Conservation (phyloP, 176 grass and related monocot species). For the Bromus sterilis region DNA sequence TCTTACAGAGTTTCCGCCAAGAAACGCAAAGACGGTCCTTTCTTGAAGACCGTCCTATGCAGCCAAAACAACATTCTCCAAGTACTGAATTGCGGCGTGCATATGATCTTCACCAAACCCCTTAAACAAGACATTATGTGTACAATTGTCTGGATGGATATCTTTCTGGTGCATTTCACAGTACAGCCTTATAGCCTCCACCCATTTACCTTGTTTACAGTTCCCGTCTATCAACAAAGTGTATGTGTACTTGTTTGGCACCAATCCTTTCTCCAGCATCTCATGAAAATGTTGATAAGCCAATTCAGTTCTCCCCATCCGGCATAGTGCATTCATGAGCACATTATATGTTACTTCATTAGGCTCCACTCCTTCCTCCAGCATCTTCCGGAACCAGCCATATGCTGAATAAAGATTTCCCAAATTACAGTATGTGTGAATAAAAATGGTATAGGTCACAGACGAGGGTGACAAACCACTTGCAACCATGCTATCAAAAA, state of each 20-base stretch:
- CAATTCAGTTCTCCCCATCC: slow-evolving; percentile 38
- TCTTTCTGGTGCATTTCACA: slow-evolving; percentile 60
- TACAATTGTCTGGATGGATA: slow-evolving; percentile 50
- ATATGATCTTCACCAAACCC: slow-evolving; percentile 52
- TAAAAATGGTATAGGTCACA: slow-evolving; percentile 72
- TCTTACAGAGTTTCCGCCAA: not conserved
- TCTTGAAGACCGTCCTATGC: slow-evolving; percentile 34
- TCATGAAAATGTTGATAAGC: slow-evolving; percentile 54
- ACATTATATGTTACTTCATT: slow-evolving; percentile 78
- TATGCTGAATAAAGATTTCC: slow-evolving; percentile 55
- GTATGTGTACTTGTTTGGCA: slow-evolving; percentile 75
- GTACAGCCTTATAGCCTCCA: slow-evolving; percentile 54
- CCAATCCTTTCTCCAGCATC: slow-evolving; percentile 61
- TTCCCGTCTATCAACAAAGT: slow-evolving; percentile 70
- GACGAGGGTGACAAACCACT: slow-evolving; percentile 44
- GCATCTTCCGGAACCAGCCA: slow-evolving; percentile 47
- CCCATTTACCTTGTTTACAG: slow-evolving; percentile 63
- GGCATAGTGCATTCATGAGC: slow-evolving; percentile 61
- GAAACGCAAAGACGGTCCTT: not conserved
- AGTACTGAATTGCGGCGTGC: slow-evolving; percentile 38
- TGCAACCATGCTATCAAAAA: slow-evolving; percentile 41
- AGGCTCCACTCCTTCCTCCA: slow-evolving; percentile 36
- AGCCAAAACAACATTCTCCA: slow-evolving; percentile 72
- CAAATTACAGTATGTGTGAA: slow-evolving; percentile 51
- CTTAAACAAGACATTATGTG: slow-evolving; percentile 50